phyloP scores from a whole-genome alignment of 495 filamentous ascomycete genomes.

The Penicillium pancosmium region DNA sequence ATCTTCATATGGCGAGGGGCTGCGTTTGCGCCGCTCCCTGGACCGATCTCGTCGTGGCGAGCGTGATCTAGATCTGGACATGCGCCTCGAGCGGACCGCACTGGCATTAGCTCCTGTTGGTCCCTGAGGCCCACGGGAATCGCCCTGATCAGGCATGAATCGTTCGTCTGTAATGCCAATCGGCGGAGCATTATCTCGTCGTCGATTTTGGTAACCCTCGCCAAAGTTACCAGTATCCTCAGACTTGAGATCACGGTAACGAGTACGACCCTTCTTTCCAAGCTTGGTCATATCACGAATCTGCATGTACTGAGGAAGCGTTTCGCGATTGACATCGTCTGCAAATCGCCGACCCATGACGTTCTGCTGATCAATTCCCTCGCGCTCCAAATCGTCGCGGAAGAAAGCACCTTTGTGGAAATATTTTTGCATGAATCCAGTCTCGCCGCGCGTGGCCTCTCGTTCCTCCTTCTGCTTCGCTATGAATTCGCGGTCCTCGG shows the following conservation, averaged over 20 bases:
- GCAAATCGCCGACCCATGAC: constrained; percentile 77
- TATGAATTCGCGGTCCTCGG: constrained; percentile 81
- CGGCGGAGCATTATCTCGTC: constrained; percentile 42
- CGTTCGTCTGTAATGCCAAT: constrained; percentile 64
- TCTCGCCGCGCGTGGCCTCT: constrained; percentile 79
- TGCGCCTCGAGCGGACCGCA: constrained; percentile 41
- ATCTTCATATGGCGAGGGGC: constrained; percentile 62
- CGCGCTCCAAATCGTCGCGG: constrained; percentile 72
- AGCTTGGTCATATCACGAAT: constrained; percentile 91
- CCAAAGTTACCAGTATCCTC: constrained; percentile 95
- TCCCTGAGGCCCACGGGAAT: constrained; percentile 27
- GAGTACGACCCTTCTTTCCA: constrained; percentile 88
- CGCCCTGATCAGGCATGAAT: constrained; percentile 65
- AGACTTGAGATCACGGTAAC: constrained; percentile 81
- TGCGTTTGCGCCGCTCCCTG: constrained; percentile 64
- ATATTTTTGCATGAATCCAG: constrained; percentile 93
- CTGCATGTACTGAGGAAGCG: constrained; percentile 91
- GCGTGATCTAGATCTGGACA: constrained; percentile 37
- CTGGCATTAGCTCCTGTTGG: constrained; percentile 55
- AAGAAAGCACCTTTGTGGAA: constrained; percentile 97
- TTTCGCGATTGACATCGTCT: constrained; percentile 77
- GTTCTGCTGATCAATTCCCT: constrained; percentile 74
- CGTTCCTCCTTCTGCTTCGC: constrained; percentile 80
- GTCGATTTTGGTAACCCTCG: constrained; percentile 54
- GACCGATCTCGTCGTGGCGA: constrained; percentile 48